Percentiles rank a stretch among this genome's conserved stretches.
These are phyloP conservation scores for Mycosphaerella arachidis DNA, from an alignment of 2,329 filamentous ascomycete genomes.

Conservation along the genomic window DNA sequence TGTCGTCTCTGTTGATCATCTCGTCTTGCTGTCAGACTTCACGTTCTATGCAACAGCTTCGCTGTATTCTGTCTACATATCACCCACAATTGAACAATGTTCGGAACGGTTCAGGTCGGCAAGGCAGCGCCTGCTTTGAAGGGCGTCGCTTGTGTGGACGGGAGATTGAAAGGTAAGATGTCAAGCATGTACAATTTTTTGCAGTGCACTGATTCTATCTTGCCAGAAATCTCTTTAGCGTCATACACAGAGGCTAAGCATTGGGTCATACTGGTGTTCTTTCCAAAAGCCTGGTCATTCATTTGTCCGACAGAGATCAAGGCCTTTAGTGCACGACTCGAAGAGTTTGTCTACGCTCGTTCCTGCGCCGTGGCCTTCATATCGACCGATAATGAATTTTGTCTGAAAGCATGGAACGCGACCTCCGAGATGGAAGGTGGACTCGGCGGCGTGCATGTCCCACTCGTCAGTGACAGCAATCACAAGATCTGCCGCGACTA, in stretches of 20 bases:
- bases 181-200: background rate
- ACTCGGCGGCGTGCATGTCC: slow-evolving; percentile 57
- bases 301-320: slow-evolving; percentile 64
- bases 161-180: slow-evolving; percentile 27
- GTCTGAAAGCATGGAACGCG: slow-evolving; percentile 55
- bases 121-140: slow-evolving; percentile 29
- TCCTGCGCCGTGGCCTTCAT: slow-evolving; percentile 58
- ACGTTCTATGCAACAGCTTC: background rate
- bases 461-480: slow-evolving; percentile 59
- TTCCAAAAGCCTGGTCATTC: slow-evolving; percentile 65
- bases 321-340: slow-evolving; percentile 58
- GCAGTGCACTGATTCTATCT: no score
- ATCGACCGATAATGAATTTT: slow-evolving; percentile 59
- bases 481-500: slow-evolving; percentile 58
- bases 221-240: slow-evolving; percentile 27
- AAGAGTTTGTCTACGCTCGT: slow-evolving; percentile 54
- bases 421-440: slow-evolving; percentile 58
- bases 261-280: slow-evolving; percentile 63
- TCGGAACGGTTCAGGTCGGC: slow-evolving; percentile 22
- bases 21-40: background rate
- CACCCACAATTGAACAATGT: slow-evolving; percentile 7
- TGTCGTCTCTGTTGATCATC: background rate
- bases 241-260: slow-evolving; percentile 37
- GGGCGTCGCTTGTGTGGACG: slow-evolving; percentile 28
- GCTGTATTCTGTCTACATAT: background rate